Conservation (phyloP, 78 protist species). For the Guillardia theta region DNA sequence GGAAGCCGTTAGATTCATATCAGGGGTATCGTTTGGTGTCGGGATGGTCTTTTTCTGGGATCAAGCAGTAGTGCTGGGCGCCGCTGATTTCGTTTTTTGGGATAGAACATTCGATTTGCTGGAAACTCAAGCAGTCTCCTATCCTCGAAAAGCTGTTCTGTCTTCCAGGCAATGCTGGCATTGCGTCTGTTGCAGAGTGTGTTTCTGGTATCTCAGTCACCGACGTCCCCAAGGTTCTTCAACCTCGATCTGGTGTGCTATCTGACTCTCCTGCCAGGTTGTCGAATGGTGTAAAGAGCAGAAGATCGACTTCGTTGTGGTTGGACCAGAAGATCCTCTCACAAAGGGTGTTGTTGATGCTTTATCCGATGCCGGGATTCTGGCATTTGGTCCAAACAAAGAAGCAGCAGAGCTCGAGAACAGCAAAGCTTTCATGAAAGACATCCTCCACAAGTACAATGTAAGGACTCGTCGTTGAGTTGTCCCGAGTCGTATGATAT, state of each 20-base stretch:
- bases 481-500: too few relatives aligned
- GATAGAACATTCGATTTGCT: conserved; percentile 9
- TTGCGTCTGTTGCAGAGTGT: not conserved
- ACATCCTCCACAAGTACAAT: conserved; percentile 16
- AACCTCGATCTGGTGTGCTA: not conserved
- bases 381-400: not conserved
- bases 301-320: not conserved
- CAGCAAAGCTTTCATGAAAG: conserved; percentile 36
- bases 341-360: not conserved
- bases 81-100: not conserved
- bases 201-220: not conserved
- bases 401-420: not conserved
- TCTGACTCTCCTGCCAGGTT: not conserved
- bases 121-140: not conserved
- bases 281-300: not conserved
- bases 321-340: conserved; percentile 12
- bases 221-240: not conserved
- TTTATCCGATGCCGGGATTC: not conserved
- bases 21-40: too few relatives aligned
- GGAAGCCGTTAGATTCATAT: too few relatives aligned
- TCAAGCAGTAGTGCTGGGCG: not conserved
- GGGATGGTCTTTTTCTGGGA: too few relatives aligned
- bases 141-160: not conserved
- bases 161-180: conserved; percentile 12
- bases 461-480: not conserved